phyloP scores from a whole-genome alignment of 2,329 filamentous ascomycete species.

The Fusarium sp. region DNA sequence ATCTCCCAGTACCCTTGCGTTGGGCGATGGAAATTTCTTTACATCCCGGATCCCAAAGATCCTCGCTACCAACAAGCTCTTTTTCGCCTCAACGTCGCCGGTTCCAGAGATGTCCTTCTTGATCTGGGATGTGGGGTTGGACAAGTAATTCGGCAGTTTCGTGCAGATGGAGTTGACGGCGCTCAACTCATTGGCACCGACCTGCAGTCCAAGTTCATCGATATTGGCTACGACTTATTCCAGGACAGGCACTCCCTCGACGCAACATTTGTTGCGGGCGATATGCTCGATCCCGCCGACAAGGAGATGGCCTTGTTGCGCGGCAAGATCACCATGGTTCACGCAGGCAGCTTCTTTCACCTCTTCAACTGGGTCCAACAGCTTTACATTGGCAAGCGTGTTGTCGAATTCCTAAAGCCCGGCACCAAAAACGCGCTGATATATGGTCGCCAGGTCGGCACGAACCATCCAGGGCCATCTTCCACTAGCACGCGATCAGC shows the following conservation, averaged over 20 bases:
- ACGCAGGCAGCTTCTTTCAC: slow-evolving; percentile 61
- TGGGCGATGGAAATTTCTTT: slow-evolving; percentile 61
- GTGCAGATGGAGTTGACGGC: slow-evolving; percentile 59
- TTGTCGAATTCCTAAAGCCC: slow-evolving; percentile 57
- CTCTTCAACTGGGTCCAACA: slow-evolving; percentile 60
- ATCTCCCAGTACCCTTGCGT: slow-evolving; percentile 56
- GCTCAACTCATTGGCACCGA: slow-evolving; percentile 61
- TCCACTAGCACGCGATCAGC: slow-evolving; percentile 40
- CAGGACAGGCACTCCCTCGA: slow-evolving; percentile 60
- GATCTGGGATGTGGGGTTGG: slow-evolving; percentile 63
- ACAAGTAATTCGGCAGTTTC: slow-evolving; percentile 60
- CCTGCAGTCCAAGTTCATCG: slow-evolving; percentile 59
- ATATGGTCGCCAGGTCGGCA: slow-evolving; percentile 62
- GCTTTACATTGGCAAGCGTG: slow-evolving; percentile 54
- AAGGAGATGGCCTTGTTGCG: slow-evolving; percentile 47
- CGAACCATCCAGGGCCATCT: slow-evolving; percentile 38
- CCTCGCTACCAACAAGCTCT: slow-evolving; percentile 55
- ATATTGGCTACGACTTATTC: slow-evolving; percentile 72
- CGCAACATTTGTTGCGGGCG: slow-evolving; percentile 60
- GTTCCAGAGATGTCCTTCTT: slow-evolving; percentile 53
- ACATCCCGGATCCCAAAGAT: slow-evolving; percentile 53
- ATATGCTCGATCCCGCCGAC: slow-evolving; percentile 57
- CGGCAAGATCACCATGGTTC: slow-evolving; percentile 57
- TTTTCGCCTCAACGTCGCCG: slow-evolving; percentile 51
- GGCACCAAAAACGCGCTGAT: slow-evolving; percentile 57